Evolutionary conservation across 805 yeast genomes (phyloP).

Genomic region (Saccharomycopsis javanensis): DNA sequence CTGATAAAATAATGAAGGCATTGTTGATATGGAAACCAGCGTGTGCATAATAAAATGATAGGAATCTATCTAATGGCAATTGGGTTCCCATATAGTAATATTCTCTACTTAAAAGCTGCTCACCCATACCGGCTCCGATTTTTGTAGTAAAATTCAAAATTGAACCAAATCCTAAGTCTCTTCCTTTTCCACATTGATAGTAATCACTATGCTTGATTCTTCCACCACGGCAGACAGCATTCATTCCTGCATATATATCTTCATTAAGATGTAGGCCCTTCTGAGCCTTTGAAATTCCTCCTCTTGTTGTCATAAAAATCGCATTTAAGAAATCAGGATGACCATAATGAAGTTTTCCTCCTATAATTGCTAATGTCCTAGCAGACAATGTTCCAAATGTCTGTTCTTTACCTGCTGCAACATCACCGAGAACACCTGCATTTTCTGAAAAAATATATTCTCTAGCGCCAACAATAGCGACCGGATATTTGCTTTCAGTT

Average conservation of each 20-base stretch:
- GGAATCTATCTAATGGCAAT: conserved; percentile 69
- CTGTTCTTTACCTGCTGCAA: conserved; percentile 87
- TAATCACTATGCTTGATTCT: conserved; percentile 81
- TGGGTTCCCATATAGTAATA: conserved; percentile 75
- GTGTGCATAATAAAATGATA: conserved; percentile 78
- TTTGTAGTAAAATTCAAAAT: conserved; percentile 78
- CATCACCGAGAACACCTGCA: conserved; percentile 78
- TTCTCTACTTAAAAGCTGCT: conserved; percentile 77
- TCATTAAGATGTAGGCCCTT: conserved; percentile 79
- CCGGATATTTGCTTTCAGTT: conserved; percentile 51
- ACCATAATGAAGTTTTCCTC: conserved; percentile 82
- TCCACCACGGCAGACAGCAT: conserved; percentile 74
- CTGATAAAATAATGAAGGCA: conserved; percentile 64
- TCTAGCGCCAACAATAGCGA: conserved; percentile 81
- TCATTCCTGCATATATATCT: conserved; percentile 87
- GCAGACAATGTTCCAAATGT: conserved; percentile 81
- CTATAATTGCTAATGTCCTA: conserved; percentile 73
- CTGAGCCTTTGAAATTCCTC: conserved; percentile 83
- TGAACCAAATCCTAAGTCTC: conserved; percentile 83
- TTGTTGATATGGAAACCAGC: conserved; percentile 82
- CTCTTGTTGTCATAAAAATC: conserved; percentile 73
- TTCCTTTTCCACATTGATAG: conserved; percentile 84
- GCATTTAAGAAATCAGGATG: conserved; percentile 79
- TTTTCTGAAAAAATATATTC: conserved; percentile 82
- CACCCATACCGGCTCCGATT: conserved; percentile 93